A percentile compares a stretch with the other conserved stretches of the same genome.
Evolutionary conservation across 1,284 basidiomycete genomes (phyloP).

Genomic region (Anthracocystis walkeri): DNA sequence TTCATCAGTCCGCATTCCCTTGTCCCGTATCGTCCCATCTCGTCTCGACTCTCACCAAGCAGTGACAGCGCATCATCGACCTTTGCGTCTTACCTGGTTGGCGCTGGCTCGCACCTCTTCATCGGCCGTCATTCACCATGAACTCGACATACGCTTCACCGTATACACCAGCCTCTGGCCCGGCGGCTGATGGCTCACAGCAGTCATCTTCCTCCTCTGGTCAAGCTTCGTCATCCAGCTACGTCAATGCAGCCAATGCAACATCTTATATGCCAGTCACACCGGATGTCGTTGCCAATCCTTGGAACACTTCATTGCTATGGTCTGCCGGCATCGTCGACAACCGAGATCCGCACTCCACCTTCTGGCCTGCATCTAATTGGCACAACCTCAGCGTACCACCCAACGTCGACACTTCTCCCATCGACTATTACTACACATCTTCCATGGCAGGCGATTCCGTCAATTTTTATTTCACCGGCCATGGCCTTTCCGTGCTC

Average conservation of each 20-base stretch:
- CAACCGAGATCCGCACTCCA: slow-evolving; percentile 38
- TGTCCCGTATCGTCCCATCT: too few relatives aligned
- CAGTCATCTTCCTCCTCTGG: background rate
- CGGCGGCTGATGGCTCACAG: too few relatives aligned
- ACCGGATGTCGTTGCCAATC: slow-evolving; percentile 45
- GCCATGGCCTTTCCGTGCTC: slow-evolving; percentile 39
- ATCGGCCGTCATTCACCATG: background rate
- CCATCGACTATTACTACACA: slow-evolving; percentile 40
- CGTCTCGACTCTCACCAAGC: background rate
- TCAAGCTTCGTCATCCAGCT: background rate
- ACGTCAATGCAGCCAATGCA: slow-evolving; percentile 1
- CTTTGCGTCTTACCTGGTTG: background rate
- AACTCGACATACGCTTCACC: background rate
- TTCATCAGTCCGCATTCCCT: too few relatives aligned
- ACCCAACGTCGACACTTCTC: slow-evolving; percentile 29
- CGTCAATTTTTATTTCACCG: slow-evolving; percentile 39
- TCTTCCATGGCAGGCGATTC: slow-evolving; percentile 22
- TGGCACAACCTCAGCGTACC: slow-evolving; percentile 30
- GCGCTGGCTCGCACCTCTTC: background rate
- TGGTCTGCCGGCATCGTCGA: slow-evolving; percentile 40
- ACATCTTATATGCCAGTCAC: slow-evolving; percentile 3
- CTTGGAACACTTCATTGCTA: slow-evolving; percentile 44
- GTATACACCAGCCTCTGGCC: background rate
- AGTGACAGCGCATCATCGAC: too few relatives aligned
- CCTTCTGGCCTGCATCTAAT: slow-evolving; percentile 26